Conservation (phyloP, 345 rosid genomes). For the Combretum micranthum region DNA sequence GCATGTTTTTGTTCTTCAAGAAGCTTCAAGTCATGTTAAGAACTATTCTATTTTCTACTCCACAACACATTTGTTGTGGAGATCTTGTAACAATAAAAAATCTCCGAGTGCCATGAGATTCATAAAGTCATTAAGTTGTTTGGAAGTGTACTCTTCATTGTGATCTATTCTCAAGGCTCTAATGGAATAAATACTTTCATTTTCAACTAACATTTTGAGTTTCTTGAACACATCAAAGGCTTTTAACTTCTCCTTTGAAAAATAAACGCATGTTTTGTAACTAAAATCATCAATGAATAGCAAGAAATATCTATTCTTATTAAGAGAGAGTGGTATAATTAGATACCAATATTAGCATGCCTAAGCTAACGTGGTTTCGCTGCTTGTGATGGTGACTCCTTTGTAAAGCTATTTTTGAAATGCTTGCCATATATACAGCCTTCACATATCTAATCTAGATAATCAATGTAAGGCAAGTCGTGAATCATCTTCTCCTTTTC, state of each 20-base stretch:
- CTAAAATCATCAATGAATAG: neutral
- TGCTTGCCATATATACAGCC: constrained; percentile 3
- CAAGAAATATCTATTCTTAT: neutral
- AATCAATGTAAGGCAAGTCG: neutral
- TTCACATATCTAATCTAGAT: neutral
- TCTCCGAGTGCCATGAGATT: neutral
- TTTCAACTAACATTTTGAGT: neutral
- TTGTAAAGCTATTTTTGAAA: neutral
- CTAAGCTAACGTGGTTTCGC: neutral
- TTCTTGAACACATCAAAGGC: neutral
- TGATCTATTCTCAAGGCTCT: neutral
- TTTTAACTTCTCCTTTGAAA: neutral
- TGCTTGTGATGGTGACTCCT: neutral
- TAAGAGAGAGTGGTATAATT: neutral
- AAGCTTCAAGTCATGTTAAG: constrained; percentile 7
- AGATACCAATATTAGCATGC: neutral
- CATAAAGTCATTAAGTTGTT: neutral
- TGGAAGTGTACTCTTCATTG: constrained; percentile 1
- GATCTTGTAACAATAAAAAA: neutral
- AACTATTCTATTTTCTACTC: constrained; percentile 1
- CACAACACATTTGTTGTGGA: neutral
- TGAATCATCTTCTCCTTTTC: constrained; percentile 2
- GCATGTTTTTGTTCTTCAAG: neutral
- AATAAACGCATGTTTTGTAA: neutral
- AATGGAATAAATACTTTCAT: neutral